phyloP scores from a whole-genome alignment of 257 asterid species.

The Plantago major region DNA sequence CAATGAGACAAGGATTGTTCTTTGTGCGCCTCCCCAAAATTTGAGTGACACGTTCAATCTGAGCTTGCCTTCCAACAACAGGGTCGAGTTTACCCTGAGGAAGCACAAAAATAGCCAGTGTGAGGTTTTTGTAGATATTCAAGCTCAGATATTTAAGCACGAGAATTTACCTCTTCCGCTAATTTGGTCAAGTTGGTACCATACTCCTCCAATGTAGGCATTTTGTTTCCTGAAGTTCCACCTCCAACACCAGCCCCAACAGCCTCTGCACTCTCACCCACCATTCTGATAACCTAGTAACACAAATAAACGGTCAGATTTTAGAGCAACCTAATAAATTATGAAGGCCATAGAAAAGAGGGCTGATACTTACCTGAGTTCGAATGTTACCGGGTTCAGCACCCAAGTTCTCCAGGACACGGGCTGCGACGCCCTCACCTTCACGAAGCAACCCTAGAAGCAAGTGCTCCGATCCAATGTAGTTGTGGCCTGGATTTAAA shows the following conservation, averaged over 20 bases:
- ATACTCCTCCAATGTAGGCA: constrained; percentile 76
- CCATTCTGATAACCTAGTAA: constrained; percentile 68
- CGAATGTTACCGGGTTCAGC: constrained; percentile 93
- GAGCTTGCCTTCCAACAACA: constrained; percentile 88
- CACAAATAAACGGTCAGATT: constrained; percentile 18
- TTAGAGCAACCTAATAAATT: constrained; percentile 4
- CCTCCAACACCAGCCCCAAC: constrained; percentile 87
- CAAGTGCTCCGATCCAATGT: constrained; percentile 99
- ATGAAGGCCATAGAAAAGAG: background rate
- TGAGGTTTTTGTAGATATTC: constrained; percentile 10
- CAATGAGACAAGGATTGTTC: constrained; percentile 96
- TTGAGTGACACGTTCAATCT: constrained; percentile 96
- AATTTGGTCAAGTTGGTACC: constrained; percentile 74
- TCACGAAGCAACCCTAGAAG: constrained; percentile 92
- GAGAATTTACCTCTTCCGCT: constrained; percentile 76
- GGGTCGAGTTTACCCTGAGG: constrained; percentile 92
- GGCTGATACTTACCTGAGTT: constrained; percentile 57
- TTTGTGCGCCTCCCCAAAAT: constrained; percentile 95
- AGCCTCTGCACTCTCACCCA: constrained; percentile 73
- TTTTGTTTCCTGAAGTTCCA: constrained; percentile 66
- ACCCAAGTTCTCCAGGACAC: constrained; percentile 91
- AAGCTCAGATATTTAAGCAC: constrained; percentile 3
- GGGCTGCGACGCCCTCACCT: constrained; percentile 99
- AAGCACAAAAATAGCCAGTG: constrained; percentile 15
- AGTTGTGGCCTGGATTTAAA: constrained; percentile 75